Base-by-base conservation (phyloP, 192 early-diverging fungal genomes). In the Backusella psychrophila region DNA sequence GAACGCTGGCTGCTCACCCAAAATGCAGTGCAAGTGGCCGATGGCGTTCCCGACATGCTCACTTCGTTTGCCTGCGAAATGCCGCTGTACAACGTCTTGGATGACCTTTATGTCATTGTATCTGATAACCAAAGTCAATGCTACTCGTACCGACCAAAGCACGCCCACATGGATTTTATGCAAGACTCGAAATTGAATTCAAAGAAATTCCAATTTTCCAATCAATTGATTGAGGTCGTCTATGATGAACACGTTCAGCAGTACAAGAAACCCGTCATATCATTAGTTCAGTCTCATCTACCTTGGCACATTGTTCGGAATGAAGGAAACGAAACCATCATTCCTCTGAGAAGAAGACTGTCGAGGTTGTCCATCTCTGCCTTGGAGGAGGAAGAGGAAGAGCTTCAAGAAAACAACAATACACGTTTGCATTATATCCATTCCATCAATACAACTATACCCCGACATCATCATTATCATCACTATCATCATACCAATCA, bases 391-490 rank as follows among this genome's bases (percentile, higher is more conserved):
- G 73, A 79, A 21, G 41, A 71, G 2, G 33, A 71, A 3, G 33
- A 33, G 33, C 33, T 33, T 33, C 31, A 75, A 66, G 17, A 46
- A 11, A 1, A 42, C 69, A 36, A 49, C 59, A 31, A 4, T 19
- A 73, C 38, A 39, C 38, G 34, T 12, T 71, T 81, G 71, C 76
- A 78, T 67, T 81, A 78, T 66, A 81, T 73, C 21, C 80, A 78
- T 66, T 76, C 56, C 21, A 63, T 63, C 8, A 63, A 26, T 17
- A 49, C 46, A 6, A 49, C 23, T 44, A 41, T 56, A 66, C 38
- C 26, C 42, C 66, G n/a, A 77, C 76, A 4, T 81, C 74, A 29
- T 75, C 75, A 5, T 66, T 68, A 4, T 69, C 72, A 15, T 34
- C 79, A 33, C 56, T 59, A 36, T 7, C 68, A 21, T 4, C 21